Percentiles rank a stretch among this genome's conserved stretches.
phyloP scores from a whole-genome alignment of 139 green algal species.

The Chlamydomonas sp. region DNA sequence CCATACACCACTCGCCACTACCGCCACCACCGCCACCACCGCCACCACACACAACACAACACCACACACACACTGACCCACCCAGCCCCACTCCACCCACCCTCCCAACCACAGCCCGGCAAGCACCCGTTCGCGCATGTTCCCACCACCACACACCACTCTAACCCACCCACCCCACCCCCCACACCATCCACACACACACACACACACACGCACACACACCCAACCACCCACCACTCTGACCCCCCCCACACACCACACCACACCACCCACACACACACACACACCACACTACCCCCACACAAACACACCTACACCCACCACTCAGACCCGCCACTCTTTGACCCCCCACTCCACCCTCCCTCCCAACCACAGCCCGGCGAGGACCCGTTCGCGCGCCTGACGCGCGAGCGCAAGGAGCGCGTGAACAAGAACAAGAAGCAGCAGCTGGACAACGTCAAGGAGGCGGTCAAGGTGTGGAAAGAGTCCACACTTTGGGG shows the following conservation, averaged over 20 bases:
- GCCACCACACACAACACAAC: not conserved
- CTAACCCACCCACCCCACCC: not conserved
- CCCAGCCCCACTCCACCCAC: no score
- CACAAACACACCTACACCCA: not conserved
- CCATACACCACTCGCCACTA: not conserved
- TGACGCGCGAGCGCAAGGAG: constrained; percentile 66
- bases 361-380: constrained; percentile 41
- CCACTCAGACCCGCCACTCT: not conserved
- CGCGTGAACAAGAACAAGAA: constrained; percentile 63
- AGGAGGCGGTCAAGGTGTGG: constrained; percentile 49
- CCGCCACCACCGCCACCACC: no score
- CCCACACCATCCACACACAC: not conserved
- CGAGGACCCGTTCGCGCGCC: constrained; percentile 81
- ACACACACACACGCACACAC: no score
- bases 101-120: no score
- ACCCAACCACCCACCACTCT: not conserved
- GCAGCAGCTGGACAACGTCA: constrained; percentile 70
- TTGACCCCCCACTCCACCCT: no score
- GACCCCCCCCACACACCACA: not conserved
- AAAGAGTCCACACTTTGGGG: no score
- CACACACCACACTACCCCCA: not conserved
- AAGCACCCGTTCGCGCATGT: not conserved
- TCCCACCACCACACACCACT: not conserved
- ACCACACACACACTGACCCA: not conserved
- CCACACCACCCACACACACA: not conserved